Evolutionary conservation across 176 grass and related monocot genomes (phyloP).

Genomic region (Phoenix dactylifera): DNA sequence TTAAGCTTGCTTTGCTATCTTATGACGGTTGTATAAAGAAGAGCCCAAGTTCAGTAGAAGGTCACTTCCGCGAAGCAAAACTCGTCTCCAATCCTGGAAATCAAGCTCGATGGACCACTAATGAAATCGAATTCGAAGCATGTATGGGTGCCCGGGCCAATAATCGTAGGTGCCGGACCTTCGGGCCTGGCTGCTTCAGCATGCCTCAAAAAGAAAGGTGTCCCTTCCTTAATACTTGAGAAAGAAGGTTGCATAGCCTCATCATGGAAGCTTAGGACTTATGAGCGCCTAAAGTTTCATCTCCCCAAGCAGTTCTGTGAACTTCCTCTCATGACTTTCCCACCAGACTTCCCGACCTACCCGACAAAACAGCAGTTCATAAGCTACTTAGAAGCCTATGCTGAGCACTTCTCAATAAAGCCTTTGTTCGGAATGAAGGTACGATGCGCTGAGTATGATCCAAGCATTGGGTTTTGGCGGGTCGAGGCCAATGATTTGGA

Average conservation of each 20-base stretch:
- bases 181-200: slow-evolving; percentile 66
- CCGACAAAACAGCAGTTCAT: slow-evolving; percentile 75
- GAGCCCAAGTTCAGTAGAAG: neutral
- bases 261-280: slow-evolving; percentile 66
- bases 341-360: slow-evolving; percentile 48
- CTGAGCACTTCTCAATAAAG: slow-evolving; percentile 37
- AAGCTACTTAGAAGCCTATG: slow-evolving; percentile 71
- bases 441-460: slow-evolving; percentile 37
- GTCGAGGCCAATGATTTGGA: slow-evolving; percentile 29
- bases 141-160: slow-evolving; percentile 76
- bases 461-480: slow-evolving; percentile 56
- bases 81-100: slow-evolving; percentile 5
- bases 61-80: slow-evolving; percentile 6
- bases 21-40: slow-evolving; percentile 4
- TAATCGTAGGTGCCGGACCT: slow-evolving; percentile 76
- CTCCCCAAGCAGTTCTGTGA: slow-evolving; percentile 63
- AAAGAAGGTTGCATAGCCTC: slow-evolving; percentile 60
- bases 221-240: slow-evolving; percentile 71
- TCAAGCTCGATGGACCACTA: slow-evolving; percentile 23
- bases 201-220: slow-evolving; percentile 52
- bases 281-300: slow-evolving; percentile 75
- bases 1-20: neutral
- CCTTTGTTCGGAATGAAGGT: slow-evolving; percentile 43
- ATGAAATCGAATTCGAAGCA: slow-evolving; percentile 27
- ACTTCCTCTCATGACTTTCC: slow-evolving; percentile 58